Base-by-base conservation (phyloP, 2,329 filamentous ascomycete species). In the Sclerotinia trifoliorum region DNA sequence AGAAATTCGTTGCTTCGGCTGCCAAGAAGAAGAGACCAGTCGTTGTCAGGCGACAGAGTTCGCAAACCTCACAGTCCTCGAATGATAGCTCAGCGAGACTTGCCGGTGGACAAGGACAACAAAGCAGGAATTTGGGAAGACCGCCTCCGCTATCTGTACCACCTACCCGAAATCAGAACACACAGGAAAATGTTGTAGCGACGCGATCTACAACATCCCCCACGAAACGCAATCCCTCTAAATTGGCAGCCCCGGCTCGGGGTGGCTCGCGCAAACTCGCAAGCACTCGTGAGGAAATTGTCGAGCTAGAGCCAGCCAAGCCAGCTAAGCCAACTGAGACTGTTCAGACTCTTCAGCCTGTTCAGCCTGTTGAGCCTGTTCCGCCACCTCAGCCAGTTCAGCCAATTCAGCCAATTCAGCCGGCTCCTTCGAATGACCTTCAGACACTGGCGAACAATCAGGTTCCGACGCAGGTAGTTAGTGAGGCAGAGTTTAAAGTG, bases 41-140 rank as follows among this genome's bases (percentile, higher is more conserved):
- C 11, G 77, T 85, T 69, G 76, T 81, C 19, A 80, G 82, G 58
- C 80, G 81, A 46, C 77, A 79, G 49, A 85, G 82, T 71, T 85
- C 84, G 1, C 84, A 77, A 67, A 85, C 81, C 71, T 85, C 84
- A 1, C 84, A 77, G 65, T 74, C 75, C 48, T 76, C 73, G 4
- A 69, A 70, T 39, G 74, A 76, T 35, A 71, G 66, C 46, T 48
- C 68, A 46, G 62, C 66, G 29, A 71, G 69, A 52, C 46, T 49
- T 51, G 19, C 54, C 13, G 70, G 57, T 32, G 49, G 35, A 15
- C 62, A 42, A 62, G 49, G 49, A 10, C 46, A 48, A 11, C 65
- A 67, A 11, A 52, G 44, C n/a, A 60, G 57, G 26, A 39, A 7
- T 66, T 5, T 52, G 4, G 52, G 52, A 24, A 68, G 67, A 21